Evolutionary conservation across 2,329 filamentous ascomycete species (phyloP).

Genomic region (Aspergillus pseudoglaucus): DNA sequence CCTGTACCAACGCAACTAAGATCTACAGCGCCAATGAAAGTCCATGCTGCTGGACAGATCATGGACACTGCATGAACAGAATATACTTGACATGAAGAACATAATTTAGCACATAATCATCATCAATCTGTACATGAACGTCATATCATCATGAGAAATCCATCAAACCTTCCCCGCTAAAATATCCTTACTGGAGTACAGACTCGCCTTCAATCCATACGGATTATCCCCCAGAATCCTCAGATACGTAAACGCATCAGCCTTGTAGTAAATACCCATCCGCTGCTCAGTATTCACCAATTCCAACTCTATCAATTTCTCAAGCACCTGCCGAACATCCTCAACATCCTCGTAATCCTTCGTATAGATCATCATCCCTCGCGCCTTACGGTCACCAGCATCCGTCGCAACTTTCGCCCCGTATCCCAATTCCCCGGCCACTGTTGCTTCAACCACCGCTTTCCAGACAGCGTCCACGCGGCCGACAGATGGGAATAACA

Average conservation of each 20-base stretch:
- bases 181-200: constrained; percentile 37
- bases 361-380: constrained; percentile 73
- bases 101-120: constrained; percentile 5
- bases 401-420: constrained; percentile 66
- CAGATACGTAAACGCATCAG: constrained; percentile 63
- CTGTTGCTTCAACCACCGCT: constrained; percentile 59
- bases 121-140: constrained; percentile 3
- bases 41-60: background rate
- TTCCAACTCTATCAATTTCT: constrained; percentile 55
- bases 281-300: constrained; percentile 42
- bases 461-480: constrained; percentile 43
- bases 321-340: constrained; percentile 64
- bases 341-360: constrained; percentile 61
- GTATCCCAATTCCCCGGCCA: constrained; percentile 63
- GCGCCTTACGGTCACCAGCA: constrained; percentile 30
- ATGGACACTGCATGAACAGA: background rate
- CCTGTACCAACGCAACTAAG: too few species aligned
- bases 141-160: background rate
- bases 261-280: constrained; percentile 68
- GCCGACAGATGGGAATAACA: constrained; percentile 20
- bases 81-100: constrained; percentile 1
- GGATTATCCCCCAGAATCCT: constrained; percentile 55
- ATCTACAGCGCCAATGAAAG: too few species aligned
- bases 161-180: constrained; percentile 21
- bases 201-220: constrained; percentile 54